phyloP scores from a whole-genome alignment of 1,284 basidiomycete species.

The Pterula multifida region DNA sequence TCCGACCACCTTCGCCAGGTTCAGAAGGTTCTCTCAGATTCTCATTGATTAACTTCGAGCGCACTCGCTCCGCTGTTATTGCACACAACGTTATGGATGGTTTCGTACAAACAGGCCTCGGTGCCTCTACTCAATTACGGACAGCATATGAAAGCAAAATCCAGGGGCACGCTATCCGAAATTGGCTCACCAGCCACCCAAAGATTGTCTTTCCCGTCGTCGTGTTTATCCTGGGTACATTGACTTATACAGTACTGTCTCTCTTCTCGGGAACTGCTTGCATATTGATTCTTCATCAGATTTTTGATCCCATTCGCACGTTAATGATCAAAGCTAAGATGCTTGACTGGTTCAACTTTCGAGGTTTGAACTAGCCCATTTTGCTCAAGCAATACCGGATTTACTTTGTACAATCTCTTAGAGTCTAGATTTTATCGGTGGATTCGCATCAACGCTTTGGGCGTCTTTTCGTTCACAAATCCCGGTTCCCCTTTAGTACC shows the following conservation, averaged over 20 bases:
- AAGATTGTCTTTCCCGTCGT: conserved; percentile 77
- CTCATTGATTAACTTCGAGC: conserved; percentile 49
- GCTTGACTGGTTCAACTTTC: conserved; percentile 72
- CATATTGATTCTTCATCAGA: conserved; percentile 25
- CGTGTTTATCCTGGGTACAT: conserved; percentile 77
- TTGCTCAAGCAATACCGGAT: neutral
- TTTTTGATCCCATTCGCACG: conserved; percentile 86
- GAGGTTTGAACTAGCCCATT: conserved; percentile 27
- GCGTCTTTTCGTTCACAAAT: conserved; percentile 25
- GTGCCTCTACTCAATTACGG: conserved; percentile 41
- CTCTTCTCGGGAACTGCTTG: neutral
- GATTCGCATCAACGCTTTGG: conserved; percentile 46
- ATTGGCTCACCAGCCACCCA: conserved; percentile 82
- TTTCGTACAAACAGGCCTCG: conserved; percentile 24
- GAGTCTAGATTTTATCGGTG: conserved; percentile 58
- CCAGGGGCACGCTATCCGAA: conserved; percentile 67
- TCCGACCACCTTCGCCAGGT: conserved; percentile 50
- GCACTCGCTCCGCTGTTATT: conserved; percentile 60
- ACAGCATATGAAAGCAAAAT: conserved; percentile 65
- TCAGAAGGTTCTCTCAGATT: conserved; percentile 61
- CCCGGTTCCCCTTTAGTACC: conserved; percentile 9
- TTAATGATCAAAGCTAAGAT: conserved; percentile 80
- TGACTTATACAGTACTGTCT: conserved; percentile 69
- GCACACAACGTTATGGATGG: conserved; percentile 86
- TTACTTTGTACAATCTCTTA: conserved; percentile 18